Base-by-base conservation (phyloP, 2,329 filamentous ascomycete species). In the Trichophyton verrucosum region DNA sequence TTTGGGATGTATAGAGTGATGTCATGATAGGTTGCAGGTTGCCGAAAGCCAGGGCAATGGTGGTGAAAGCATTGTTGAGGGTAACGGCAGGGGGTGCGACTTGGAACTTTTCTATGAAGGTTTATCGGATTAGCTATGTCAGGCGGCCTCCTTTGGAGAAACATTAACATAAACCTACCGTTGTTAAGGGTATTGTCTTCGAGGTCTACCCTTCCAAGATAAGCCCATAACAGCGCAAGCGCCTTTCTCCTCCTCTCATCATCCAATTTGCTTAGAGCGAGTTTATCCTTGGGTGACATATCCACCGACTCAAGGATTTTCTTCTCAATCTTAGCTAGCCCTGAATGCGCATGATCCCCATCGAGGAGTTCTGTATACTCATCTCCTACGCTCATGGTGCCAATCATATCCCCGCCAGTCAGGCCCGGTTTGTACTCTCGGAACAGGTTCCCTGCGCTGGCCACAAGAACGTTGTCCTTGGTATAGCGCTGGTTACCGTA, bases 391-490 rank as follows among this genome's bases (percentile, higher is more conserved):
- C 90, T 96, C 61, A 97, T 79, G 55, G 90, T 88, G 53, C 83
- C 81, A 62, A 97, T 79, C 61, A 96, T 85, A 62, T 86, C 89
- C 49, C 87, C 87, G 68, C 89, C 86, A 64, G 89, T 85, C 65
- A 94, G 87, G 64, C 85, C 83, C 60, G 96, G 91, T 65, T 89
- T 85, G 76, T 95, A 99, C 70, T 96, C 90, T 68, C 86, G 87
- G 82, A 99, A 97, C 62, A 99, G 82, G 66, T 90, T 91, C 74
- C 95, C 95, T 67, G 95, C 91, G 74, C 89, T 96, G 71, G 94
- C 89, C 72, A 96, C 87, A 60, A 96, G 80, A 27, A 97, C 88
- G 67, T 89, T 90, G 75, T 99, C 95, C 77, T 92, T 95, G 42
- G 94, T 97, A 75, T 89, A 84, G 68, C 86, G 84, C 74, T 96